These are phyloP conservation scores for Solanum piurae DNA, from an alignment of 257 asterid genomes.

Conservation along the genomic window DNA sequence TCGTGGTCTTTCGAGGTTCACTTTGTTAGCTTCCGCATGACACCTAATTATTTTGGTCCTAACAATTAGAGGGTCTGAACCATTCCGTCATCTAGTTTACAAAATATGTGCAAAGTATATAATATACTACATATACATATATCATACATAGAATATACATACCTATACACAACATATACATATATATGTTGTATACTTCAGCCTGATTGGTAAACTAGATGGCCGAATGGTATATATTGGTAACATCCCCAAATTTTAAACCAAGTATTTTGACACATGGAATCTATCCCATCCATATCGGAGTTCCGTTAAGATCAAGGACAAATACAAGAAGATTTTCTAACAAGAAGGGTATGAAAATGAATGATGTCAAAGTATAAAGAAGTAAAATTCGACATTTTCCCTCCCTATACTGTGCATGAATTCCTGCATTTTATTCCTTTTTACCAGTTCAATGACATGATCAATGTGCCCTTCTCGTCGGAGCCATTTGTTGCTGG, in stretches of 20 bases:
- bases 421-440: background rate
- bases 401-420: background rate
- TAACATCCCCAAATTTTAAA: background rate
- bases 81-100: background rate
- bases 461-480: conserved; percentile 78
- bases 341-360: background rate
- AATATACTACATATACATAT: background rate
- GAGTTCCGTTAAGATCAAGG: background rate
- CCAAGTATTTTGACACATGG: background rate
- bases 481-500: conserved; percentile 81
- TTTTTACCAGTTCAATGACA: conserved; percentile 66
- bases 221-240: background rate
- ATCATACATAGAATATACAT: background rate
- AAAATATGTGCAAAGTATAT: background rate
- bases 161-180: background rate
- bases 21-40: background rate
- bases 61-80: background rate
- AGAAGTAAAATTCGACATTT: background rate
- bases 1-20: background rate
- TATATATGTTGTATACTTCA: background rate
- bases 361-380: background rate
- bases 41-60: background rate
- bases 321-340: background rate
- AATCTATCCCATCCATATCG: background rate
- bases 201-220: background rate